Evolutionary conservation across 768 basidiomycete species (phyloP).

Genomic region (Daedalea quercina): DNA sequence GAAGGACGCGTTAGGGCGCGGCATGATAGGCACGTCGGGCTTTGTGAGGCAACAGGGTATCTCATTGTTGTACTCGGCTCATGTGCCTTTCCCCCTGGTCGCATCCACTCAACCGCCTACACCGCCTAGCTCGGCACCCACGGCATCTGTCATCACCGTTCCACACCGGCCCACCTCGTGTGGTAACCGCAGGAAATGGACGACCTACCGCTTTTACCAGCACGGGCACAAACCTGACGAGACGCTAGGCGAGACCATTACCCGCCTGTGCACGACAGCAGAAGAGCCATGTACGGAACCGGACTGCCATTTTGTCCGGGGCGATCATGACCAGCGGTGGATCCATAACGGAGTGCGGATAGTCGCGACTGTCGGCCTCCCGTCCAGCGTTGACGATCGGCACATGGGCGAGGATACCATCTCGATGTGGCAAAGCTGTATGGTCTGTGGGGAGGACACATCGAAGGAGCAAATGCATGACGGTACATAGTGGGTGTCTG

Average conservation of each 20-base stretch:
- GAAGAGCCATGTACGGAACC: constrained; percentile 30
- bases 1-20: constrained; percentile 28
- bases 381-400: not conserved
- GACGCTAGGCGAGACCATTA: constrained; percentile 39
- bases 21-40: constrained; percentile 43
- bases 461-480: constrained; percentile 19
- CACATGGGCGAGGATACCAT: constrained; percentile 10
- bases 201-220: constrained; percentile 44
- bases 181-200: constrained; percentile 37
- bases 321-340: constrained; percentile 40
- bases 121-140: constrained; percentile 9
- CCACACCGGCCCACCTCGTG: constrained; percentile 28
- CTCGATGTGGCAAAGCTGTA: constrained; percentile 25
- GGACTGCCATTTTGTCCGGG: constrained; percentile 29
- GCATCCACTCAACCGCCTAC: constrained; percentile 12
- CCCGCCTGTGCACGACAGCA: constrained; percentile 24
- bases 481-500: constrained; percentile 21
- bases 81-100: constrained; percentile 19
- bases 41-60: constrained; percentile 56
- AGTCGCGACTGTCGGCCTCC: constrained; percentile 13
- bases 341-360: constrained; percentile 30
- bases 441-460: constrained; percentile 21
- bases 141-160: constrained; percentile 10
- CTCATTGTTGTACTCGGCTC: constrained; percentile 41
- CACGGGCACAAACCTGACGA: constrained; percentile 22